A percentile compares a stretch with the other conserved stretches of the same genome.
Evolutionary conservation across 306 rosid species (phyloP).

Genomic region (Cucurbita ficifolia): DNA sequence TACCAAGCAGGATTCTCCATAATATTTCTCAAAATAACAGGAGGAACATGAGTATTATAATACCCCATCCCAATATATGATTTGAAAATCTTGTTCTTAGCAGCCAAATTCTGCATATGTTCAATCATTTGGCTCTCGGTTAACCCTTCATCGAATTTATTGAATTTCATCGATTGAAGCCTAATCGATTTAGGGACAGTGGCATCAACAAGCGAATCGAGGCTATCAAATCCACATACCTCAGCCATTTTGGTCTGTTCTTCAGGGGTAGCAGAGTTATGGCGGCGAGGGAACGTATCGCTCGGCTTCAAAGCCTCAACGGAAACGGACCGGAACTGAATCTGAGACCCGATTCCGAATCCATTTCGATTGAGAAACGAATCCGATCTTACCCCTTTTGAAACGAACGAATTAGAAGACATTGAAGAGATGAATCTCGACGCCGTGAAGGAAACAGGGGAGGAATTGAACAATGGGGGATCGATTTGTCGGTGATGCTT

Average conservation of each 20-base stretch:
- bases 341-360: conserved; percentile 21
- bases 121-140: conserved; percentile 86
- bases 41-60: conserved; percentile 81
- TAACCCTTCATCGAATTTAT: conserved; percentile 68
- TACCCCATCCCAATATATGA: conserved; percentile 91
- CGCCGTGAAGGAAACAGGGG: conserved; percentile 41
- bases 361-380: conserved; percentile 17
- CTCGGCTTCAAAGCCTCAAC: conserved; percentile 74
- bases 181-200: conserved; percentile 92
- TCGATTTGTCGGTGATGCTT: conserved; percentile 49
- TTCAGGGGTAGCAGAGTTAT: conserved; percentile 84
- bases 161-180: conserved; percentile 45
- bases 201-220: conserved; percentile 68
- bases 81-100: conserved; percentile 69
- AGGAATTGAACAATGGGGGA: conserved; percentile 22
- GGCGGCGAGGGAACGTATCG: conserved; percentile 86
- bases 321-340: conserved; percentile 47
- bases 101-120: conserved; percentile 67
- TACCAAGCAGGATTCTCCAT: conserved; percentile 99
- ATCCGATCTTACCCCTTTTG: conserved; percentile 26
- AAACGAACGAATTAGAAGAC: conserved; percentile 29
- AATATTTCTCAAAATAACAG: conserved; percentile 85
- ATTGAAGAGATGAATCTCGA: conserved; percentile 65
- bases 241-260: conserved; percentile 73
- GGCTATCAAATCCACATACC: conserved; percentile 37